These are phyloP conservation scores for Lipomyces starkeyi DNA, from an alignment of 805 yeast species.

Conservation along the genomic window DNA sequence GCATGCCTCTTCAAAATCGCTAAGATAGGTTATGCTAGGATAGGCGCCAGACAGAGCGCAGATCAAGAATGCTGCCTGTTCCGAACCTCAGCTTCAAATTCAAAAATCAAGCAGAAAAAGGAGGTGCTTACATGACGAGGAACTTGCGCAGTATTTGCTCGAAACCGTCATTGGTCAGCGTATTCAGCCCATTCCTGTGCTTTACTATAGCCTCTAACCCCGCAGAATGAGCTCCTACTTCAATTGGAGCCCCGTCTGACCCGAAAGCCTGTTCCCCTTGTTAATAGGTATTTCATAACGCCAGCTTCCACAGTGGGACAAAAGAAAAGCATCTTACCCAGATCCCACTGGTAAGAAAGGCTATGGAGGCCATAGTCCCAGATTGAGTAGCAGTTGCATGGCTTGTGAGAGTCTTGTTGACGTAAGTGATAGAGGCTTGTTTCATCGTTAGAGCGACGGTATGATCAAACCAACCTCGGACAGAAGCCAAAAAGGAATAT, in stretches of 20 bases:
- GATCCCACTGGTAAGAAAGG: not conserved
- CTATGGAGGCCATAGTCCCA: conserved; percentile 1
- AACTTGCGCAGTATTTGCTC: not conserved
- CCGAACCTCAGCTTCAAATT: not conserved
- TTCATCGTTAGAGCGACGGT: not conserved
- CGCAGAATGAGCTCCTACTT: conserved; percentile 3
- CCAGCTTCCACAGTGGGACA: not conserved
- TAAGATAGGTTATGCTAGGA: not conserved
- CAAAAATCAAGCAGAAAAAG: not conserved
- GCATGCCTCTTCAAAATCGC: not conserved
- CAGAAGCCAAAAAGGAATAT: not conserved
- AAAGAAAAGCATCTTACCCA: not conserved
- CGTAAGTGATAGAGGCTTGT: not conserved
- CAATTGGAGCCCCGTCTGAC: not conserved
- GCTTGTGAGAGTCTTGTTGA: not conserved
- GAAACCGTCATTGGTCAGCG: conserved; percentile 1
- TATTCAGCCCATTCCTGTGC: conserved; percentile 3
- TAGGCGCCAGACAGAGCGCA: conserved; percentile 1
- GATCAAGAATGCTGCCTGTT: conserved; percentile 1
- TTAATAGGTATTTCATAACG: not conserved
- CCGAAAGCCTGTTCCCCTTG: conserved; percentile 1
- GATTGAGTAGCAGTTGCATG: not conserved
- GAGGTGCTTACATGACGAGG: not conserved
- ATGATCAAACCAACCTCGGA: not conserved
- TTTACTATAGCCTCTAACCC: conserved; percentile 1